A percentile compares a stretch with the other conserved stretches of the same genome.
These are phyloP conservation scores for Salix koriyanagi DNA, from an alignment of 345 rosid species.

Conservation along the genomic window DNA sequence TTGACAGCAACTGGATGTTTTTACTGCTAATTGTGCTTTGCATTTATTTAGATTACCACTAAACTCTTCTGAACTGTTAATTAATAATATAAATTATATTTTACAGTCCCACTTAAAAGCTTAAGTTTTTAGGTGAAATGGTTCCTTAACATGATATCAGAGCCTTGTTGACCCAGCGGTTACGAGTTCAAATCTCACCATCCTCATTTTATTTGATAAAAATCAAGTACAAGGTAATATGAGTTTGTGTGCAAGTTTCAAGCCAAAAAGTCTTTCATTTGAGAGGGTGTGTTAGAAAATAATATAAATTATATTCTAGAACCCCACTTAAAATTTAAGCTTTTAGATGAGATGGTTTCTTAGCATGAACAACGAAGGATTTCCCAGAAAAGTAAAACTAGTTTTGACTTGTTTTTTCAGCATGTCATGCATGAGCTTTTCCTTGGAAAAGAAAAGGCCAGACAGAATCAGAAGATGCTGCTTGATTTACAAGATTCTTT, in stretches of 20 bases:
- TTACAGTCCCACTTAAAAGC: fast-evolving
- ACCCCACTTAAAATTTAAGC: no score
- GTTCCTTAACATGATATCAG: fast-evolving
- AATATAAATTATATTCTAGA: no score
- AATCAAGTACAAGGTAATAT: no score
- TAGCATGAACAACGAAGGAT: neutral
- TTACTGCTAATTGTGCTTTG: neutral
- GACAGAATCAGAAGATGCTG: neutral
- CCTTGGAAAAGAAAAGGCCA: neutral
- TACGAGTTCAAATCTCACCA: no score
- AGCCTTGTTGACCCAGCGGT: no score
- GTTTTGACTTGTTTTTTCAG: neutral
- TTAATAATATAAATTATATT: no score
- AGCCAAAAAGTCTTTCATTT: no score
- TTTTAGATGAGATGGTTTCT: fast-evolving
- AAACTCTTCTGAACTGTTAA: no score
- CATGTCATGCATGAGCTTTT: neutral
- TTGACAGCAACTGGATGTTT: neutral
- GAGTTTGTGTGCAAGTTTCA: no score
- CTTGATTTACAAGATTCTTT: neutral
- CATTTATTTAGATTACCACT: neutral
- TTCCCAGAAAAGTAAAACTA: neutral
- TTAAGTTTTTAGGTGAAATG: no score
- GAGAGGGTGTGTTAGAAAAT: fast-evolving
- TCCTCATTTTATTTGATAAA: no score